Conservation (phyloP, 1,139 yeast species). For the Diutina rugosa region DNA sequence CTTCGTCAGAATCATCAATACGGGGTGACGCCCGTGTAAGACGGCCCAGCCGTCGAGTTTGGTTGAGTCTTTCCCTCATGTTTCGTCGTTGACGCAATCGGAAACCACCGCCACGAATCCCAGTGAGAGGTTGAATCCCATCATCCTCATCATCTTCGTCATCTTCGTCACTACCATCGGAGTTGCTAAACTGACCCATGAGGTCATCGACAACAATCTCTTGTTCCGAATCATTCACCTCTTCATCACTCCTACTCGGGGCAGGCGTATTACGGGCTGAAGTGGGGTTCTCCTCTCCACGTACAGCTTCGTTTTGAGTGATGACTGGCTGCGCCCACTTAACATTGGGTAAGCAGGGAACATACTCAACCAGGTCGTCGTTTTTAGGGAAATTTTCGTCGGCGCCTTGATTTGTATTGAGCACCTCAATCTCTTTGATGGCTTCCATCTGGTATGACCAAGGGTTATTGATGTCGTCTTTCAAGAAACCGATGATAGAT, state of each 20-base stretch:
- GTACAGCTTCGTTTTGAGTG: constrained; percentile 7
- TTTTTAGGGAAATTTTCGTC: constrained; percentile 10
- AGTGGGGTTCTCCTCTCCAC: neutral
- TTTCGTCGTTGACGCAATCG: neutral
- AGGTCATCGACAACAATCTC: neutral
- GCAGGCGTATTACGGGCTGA: neutral
- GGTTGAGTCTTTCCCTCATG: neutral
- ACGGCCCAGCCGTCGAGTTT: neutral
- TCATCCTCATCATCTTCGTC: constrained; percentile 8
- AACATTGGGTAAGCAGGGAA: constrained; percentile 18
- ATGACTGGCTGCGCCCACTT: constrained; percentile 7
- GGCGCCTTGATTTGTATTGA: constrained; percentile 4
- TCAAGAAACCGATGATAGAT: constrained; percentile 40
- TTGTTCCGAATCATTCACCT: constrained; percentile 7
- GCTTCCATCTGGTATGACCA: constrained; percentile 44
- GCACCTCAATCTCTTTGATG: constrained; percentile 20
- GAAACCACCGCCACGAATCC: constrained; percentile 7
- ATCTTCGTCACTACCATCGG: constrained; percentile 4
- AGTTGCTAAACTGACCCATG: neutral
- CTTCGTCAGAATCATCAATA: neutral
- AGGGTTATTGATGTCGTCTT: constrained; percentile 53
- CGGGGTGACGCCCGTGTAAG: neutral
- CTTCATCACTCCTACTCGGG: constrained; percentile 1
- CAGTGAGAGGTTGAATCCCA: constrained; percentile 6
- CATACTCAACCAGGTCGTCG: constrained; percentile 11